Evolutionary conservation across 164 flowering plant genomes (phyloP), one percentile per base, ranked within the genome.

Genomic region (Berberis thunbergii): DNA sequence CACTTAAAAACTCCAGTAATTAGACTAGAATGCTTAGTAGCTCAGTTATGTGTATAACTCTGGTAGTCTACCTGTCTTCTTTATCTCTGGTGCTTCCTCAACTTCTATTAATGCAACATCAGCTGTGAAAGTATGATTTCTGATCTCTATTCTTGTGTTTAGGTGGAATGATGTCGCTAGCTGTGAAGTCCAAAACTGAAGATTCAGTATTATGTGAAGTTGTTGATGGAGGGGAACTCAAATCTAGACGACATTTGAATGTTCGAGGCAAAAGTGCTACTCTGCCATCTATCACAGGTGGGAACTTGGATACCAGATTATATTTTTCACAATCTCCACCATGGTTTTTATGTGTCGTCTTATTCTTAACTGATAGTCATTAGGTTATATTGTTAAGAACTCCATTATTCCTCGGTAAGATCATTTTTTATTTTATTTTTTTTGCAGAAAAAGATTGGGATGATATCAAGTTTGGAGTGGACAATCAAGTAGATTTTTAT

Each of bases 191-290:
- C 64, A 95, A 89, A 85, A 89, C 91, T 60, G 86, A 81, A 68
- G 97, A 89, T 64, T 86, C 89, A 44, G 99, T 94, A 12, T 84
- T 80, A 74, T 94, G 99, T 76, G 95, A 86, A 81, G 99, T 95
- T 61, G 76, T 95, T 77, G 97, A 95, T 77, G 99, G 99, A 64
- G 99, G 99, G 60, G 97, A 91, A 71, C 97, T 95, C 7, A 88
- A 91, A 74, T 91, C 99, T 44, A 87, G 99, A 67, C 71, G 97
- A 2, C 99, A 95, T 79, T 72, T 95, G 64, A 95, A 95, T 86
- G 99, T 95, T 71, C 80, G 97, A 64, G 99, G 97, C 56, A 95
- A 95, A 79, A 91, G 99, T 75, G 99, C 99, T 40, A 95, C 97
- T n/a, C 79, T 90, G 70, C 92, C 97, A 75, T 90, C 97, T 26